A percentile compares a stretch with the other conserved stretches of the same genome.
Conservation (phyloP, 805 yeast genomes). For the Diddensiella santjacobensis region DNA sequence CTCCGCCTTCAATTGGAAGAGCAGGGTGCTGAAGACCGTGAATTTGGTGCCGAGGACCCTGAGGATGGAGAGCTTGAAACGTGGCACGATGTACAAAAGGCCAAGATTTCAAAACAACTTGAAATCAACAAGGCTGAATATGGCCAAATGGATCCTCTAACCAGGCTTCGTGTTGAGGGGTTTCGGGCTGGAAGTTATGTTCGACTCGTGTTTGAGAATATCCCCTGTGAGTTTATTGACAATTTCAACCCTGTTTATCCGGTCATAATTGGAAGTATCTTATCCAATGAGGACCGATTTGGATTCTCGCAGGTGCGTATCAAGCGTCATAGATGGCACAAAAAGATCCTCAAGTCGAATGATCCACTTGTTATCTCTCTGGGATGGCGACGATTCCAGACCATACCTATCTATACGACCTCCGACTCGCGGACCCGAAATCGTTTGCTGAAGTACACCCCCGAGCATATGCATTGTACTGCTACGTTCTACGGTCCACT, state of each 20-base stretch:
- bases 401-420: conserved; percentile 92
- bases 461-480: conserved; percentile 95
- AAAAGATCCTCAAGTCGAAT: conserved; percentile 87
- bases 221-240: conserved; percentile 88
- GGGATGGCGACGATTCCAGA: conserved; percentile 99
- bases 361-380: conserved; percentile 91
- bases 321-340: conserved; percentile 99
- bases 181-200: conserved; percentile 92
- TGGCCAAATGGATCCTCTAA: conserved; percentile 67
- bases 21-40: conserved; percentile 65
- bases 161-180: conserved; percentile 83
- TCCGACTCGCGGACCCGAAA: conserved; percentile 97
- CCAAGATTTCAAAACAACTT: conserved; percentile 92
- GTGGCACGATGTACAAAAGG: conserved; percentile 97
- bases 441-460: conserved; percentile 96
- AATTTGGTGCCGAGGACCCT: conserved; percentile 74
- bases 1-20: conserved; percentile 86
- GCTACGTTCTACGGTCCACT: conserved; percentile 96
- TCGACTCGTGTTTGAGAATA: conserved; percentile 70
- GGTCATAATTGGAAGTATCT: conserved; percentile 81
- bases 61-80: conserved; percentile 76
- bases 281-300: conserved; percentile 86
- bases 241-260: conserved; percentile 85
- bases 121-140: conserved; percentile 78
- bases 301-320: conserved; percentile 91